Conservation (phyloP, 192 early-diverging fungal species). For the Umbelopsis ramanniana region DNA sequence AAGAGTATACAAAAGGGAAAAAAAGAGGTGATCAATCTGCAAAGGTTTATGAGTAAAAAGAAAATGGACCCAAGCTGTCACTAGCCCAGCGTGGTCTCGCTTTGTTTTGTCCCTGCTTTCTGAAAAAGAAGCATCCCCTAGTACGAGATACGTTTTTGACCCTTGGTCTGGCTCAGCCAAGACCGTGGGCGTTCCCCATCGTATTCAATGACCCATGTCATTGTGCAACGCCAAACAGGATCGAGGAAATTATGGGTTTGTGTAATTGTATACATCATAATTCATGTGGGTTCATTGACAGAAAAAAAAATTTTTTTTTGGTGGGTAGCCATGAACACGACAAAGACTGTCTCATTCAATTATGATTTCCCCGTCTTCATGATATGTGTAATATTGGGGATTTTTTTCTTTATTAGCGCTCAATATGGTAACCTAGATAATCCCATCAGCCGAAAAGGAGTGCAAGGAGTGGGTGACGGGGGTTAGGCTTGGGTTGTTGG, state of each 20-base stretch:
- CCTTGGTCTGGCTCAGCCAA: background rate
- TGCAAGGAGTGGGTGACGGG: background rate
- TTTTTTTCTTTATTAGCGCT: background rate
- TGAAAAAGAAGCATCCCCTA: background rate
- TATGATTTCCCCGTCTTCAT: background rate
- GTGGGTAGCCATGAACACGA: no score
- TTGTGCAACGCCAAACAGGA: background rate
- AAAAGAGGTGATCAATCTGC: background rate
- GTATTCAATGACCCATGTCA: background rate
- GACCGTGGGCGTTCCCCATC: no score
- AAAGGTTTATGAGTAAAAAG: no score
- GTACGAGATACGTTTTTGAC: background rate
- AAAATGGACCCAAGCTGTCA: no score
- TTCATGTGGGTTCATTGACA: no score
- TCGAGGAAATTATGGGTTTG: no score
- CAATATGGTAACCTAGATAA: constrained; percentile 2
- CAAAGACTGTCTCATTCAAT: no score
- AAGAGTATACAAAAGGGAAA: background rate
- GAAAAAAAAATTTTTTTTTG: no score
- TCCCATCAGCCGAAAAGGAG: constrained; percentile 12
- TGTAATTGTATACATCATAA: no score
- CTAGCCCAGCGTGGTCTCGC: no score
- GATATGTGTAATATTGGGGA: background rate
- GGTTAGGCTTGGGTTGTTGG: background rate
- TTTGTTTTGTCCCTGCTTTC: background rate